Evolutionary conservation across 2,329 filamentous ascomycete species (phyloP), one percentile per base, ranked within the genome.

Genomic region (Colletotrichum echinochloae): DNA sequence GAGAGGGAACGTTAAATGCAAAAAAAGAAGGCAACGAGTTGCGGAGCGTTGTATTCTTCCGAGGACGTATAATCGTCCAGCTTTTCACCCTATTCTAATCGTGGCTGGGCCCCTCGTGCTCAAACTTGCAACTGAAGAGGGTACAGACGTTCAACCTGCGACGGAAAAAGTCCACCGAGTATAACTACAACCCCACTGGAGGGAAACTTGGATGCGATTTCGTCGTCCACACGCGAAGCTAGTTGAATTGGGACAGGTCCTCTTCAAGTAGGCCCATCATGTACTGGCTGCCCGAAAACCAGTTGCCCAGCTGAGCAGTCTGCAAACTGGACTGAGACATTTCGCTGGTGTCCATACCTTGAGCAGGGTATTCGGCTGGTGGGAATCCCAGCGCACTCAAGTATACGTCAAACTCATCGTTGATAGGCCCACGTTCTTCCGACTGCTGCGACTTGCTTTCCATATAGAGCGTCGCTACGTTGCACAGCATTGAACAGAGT

Each of bases 201-300:
- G 14, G 14, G 3, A 39, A 26, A 39, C 16, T 1, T 37, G 14
- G 52, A 6, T 1, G 16, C 12, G 9, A 12, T 16, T 59, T 33
- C 28, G 30, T 49, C 60, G 30, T 35, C 33, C 20, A 12, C 44
- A 26, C n/a, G 12, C 30, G 28, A 23, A 41, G 14, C 26, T 57
- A 61, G 39, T 39, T 79, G 73, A 86, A 83, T 37, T 83, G 81
- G 62, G 83, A 84, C 66, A 86, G 72, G 54, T 91, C 89, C 68
- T 91, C 88, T 75, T 92, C 90, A 76, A 92, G 77, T 66, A 92
- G 75, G 0, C 88, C 88, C 82, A 92, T 85, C 81, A 92, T 87
- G 74, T 91, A 89, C 65, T 86, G 84, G 70, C 88, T 91, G 1
- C 89, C 88, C 4, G 87, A 89, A 74, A 91, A 91, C 90, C 90